Percentiles rank a stretch among this genome's conserved stretches.
These are phyloP conservation scores for Phytophthora tubulina DNA, from an alignment of 352 stramenopile genomes.

Conservation along the genomic window DNA sequence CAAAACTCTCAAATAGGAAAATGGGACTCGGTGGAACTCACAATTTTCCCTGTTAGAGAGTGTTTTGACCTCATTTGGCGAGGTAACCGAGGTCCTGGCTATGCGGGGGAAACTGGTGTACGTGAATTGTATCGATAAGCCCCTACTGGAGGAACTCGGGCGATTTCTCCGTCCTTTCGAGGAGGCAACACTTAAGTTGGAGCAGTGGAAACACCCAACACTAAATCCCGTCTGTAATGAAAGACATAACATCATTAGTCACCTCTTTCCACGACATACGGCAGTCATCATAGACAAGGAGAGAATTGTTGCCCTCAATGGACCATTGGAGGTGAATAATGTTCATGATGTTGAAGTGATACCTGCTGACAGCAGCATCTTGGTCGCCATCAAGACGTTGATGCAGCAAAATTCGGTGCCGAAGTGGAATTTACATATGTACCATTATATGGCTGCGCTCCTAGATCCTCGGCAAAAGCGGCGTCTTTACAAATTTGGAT, in stretches of 20 bases:
- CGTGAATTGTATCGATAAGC: slow-evolving; percentile 2
- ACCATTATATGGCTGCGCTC: neutral
- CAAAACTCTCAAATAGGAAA: slow-evolving; percentile 18
- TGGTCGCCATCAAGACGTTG: neutral
- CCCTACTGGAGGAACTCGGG: slow-evolving; percentile 2
- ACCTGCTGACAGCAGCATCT: neutral
- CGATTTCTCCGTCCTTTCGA: neutral
- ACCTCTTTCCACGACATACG: neutral
- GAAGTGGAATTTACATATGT: neutral
- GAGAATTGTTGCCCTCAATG: neutral
- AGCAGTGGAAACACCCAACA: neutral
- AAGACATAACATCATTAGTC: neutral
- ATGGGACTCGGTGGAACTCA: slow-evolving; percentile 12
- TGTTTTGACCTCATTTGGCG: slow-evolving; percentile 13
- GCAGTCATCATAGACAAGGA: neutral
- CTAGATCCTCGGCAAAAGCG: no score
- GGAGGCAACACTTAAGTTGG: neutral
- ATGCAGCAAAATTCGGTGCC: neutral
- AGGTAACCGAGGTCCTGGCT: neutral
- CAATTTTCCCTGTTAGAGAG: slow-evolving; percentile 1
- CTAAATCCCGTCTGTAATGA: neutral
- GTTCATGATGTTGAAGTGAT: neutral
- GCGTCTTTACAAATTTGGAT: neutral
- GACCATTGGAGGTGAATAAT: neutral
- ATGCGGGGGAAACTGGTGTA: neutral